Conservation (phyloP, 805 yeast species). For the Barnettozyma vustinii region DNA sequence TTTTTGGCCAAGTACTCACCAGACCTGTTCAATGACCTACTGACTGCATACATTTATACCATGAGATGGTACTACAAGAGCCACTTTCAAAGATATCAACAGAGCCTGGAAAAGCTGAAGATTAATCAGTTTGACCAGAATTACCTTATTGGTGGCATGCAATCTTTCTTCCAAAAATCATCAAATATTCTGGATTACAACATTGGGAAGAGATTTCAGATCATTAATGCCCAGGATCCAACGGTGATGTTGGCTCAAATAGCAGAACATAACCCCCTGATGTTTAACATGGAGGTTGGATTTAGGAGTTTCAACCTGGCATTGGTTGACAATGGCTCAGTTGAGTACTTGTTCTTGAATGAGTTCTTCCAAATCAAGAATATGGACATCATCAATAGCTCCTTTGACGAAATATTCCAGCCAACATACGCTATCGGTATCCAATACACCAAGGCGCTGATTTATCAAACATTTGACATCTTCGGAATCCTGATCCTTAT, state of each 20-base stretch:
- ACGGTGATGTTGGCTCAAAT: slow-evolving; percentile 76
- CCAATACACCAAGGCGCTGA: slow-evolving; percentile 39
- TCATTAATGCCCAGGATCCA: slow-evolving; percentile 48
- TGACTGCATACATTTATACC: slow-evolving; percentile 77
- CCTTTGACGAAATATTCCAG: slow-evolving; percentile 46
- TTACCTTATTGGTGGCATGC: slow-evolving; percentile 44
- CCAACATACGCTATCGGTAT: slow-evolving; percentile 48
- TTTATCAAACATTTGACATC: slow-evolving; percentile 50
- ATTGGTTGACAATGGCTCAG: slow-evolving; percentile 67
- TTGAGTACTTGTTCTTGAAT: slow-evolving; percentile 66
- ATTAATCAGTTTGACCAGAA: slow-evolving; percentile 49
- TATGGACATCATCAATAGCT: slow-evolving; percentile 34
- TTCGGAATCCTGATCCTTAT: slow-evolving; percentile 77
- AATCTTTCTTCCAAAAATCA: slow-evolving; percentile 13
- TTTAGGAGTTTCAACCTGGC: slow-evolving; percentile 71
- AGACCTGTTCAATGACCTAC: slow-evolving; percentile 64
- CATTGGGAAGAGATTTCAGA: slow-evolving; percentile 46
- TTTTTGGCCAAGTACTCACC: slow-evolving; percentile 53
- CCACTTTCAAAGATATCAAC: slow-evolving; percentile 70
- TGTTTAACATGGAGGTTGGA: slow-evolving; percentile 67
- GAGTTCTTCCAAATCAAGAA: slow-evolving; percentile 55
- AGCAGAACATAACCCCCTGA: slow-evolving; percentile 68
- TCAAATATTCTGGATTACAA: slow-evolving; percentile 26
- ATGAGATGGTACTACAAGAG: slow-evolving; percentile 91
- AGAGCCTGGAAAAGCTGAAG: slow-evolving; percentile 62